Evolutionary conservation across 331 rosid genomes (phyloP).

Genomic region (Cydonia oblonga): DNA sequence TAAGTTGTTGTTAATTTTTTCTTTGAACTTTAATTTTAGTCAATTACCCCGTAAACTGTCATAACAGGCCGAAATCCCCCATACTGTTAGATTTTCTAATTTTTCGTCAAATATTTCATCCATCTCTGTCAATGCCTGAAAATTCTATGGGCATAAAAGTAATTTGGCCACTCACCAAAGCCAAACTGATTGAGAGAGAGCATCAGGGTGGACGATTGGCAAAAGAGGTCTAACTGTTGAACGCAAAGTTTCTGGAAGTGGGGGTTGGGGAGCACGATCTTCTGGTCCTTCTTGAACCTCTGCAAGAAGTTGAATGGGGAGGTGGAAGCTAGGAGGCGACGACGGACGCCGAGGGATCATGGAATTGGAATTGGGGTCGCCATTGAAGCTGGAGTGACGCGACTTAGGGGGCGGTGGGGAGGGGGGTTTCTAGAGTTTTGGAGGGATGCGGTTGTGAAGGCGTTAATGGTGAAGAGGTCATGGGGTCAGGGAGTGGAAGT

Average conservation of each 20-base stretch:
- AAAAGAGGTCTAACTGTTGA: conserved; percentile 68
- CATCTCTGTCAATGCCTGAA: too few relatives aligned
- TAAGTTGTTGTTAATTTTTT: accelerated
- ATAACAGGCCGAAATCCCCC: not conserved
- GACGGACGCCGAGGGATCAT: conserved; percentile 55
- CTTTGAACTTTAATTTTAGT: accelerated
- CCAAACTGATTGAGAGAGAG: conserved; percentile 44
- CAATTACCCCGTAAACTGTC: too few relatives aligned
- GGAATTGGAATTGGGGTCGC: conserved; percentile 6
- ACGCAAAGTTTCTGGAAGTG: conserved; percentile 64
- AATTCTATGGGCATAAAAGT: too few relatives aligned
- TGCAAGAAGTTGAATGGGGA: conserved; percentile 75
- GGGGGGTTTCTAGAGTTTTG: conserved; percentile 26
- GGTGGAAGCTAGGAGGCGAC: conserved; percentile 57
- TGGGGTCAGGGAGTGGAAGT: not conserved
- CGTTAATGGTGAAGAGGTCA: not conserved
- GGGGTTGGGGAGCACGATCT: conserved; percentile 45
- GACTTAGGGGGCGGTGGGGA: conserved; percentile 22
- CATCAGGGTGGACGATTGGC: conserved; percentile 56
- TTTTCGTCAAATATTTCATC: too few relatives aligned
- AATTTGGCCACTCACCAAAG: too few relatives aligned
- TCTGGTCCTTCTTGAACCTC: conserved; percentile 30
- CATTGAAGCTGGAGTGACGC: conserved; percentile 21
- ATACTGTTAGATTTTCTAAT: too few relatives aligned
- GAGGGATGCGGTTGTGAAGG: conserved; percentile 30